phyloP scores from a whole-genome alignment of 2,329 filamentous ascomycete species.

The Fusarium subtropicale region DNA sequence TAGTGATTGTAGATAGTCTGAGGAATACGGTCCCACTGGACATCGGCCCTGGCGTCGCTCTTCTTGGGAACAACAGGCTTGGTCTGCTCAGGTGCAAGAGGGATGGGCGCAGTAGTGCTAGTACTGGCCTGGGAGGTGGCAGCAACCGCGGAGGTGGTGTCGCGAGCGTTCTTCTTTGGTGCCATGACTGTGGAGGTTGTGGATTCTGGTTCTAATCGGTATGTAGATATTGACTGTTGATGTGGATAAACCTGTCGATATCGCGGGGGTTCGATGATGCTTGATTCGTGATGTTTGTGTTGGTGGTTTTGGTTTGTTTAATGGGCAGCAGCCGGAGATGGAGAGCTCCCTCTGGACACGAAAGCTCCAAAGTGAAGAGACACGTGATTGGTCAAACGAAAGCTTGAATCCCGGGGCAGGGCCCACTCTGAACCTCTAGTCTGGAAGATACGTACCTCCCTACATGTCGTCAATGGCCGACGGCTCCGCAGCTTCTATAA shows the following conservation, averaged over 20 bases:
- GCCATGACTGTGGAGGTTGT: constrained; percentile 56
- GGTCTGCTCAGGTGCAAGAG: constrained; percentile 35
- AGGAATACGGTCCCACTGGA: constrained; percentile 69
- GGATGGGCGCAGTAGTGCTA: constrained; percentile 46
- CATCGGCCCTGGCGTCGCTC: constrained; percentile 40
- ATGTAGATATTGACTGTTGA: not conserved
- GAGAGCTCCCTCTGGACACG: constrained; percentile 51
- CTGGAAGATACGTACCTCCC: constrained; percentile 9
- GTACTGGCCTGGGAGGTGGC: constrained; percentile 48
- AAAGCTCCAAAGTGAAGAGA: constrained; percentile 50
- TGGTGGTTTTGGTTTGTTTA: constrained; percentile 25
- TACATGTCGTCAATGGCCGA: constrained; percentile 38
- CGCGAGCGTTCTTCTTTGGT: constrained; percentile 60
- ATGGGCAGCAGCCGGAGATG: constrained; percentile 18
- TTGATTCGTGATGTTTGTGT: constrained; percentile 20
- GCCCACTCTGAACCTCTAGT: constrained; percentile 6
- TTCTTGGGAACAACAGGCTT: constrained; percentile 43
- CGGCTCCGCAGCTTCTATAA: constrained; percentile 12
- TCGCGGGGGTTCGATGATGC: constrained; percentile 21
- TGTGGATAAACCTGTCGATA: not conserved
- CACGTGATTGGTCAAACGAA: constrained; percentile 49
- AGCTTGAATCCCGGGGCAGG: constrained; percentile 24
- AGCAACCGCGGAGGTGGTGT: constrained; percentile 51
- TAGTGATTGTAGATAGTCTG: constrained; percentile 82
- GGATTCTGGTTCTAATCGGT: not conserved